A percentile compares a stretch with the other conserved stretches of the same genome.
Conservation (phyloP, 1,284 basidiomycete genomes). For the Ustilago tritici region DNA sequence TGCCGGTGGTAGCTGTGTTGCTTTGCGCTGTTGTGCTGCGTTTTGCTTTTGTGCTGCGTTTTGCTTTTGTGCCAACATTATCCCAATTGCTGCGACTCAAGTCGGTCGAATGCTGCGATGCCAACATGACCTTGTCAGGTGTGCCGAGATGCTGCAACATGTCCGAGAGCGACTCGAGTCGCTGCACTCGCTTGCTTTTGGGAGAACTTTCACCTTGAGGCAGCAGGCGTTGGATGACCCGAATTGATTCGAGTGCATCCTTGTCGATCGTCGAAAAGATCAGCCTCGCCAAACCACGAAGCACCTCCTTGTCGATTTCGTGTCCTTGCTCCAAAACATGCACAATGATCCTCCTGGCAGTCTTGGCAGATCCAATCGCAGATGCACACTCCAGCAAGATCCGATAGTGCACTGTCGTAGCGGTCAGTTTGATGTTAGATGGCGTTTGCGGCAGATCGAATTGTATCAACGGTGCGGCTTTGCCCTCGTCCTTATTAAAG, state of each 20-base stretch:
- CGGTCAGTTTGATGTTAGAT: not conserved
- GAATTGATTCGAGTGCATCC: conserved; percentile 36
- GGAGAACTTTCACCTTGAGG: not conserved
- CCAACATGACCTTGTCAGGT: conserved; percentile 16
- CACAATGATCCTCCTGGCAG: conserved; percentile 29
- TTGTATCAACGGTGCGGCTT: conserved; percentile 4
- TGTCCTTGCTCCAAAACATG: conserved; percentile 24
- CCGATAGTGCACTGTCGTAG: conserved; percentile 33
- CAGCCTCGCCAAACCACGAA: conserved; percentile 25
- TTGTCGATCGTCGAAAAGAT: conserved; percentile 42
- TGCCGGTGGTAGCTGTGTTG: not conserved
- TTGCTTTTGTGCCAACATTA: not conserved
- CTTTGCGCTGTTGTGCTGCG: not conserved
- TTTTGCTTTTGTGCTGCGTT: not conserved
- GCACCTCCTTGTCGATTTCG: conserved; percentile 22
- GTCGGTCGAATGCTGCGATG: conserved; percentile 23
- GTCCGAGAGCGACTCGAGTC: conserved; percentile 17
- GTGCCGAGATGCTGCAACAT: conserved; percentile 22
- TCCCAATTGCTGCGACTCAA: not conserved
- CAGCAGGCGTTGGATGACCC: conserved; percentile 13
- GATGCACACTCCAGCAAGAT: conserved; percentile 40
- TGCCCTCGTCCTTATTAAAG: conserved; percentile 21
- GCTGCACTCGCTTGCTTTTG: conserved; percentile 7
- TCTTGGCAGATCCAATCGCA: conserved; percentile 16
- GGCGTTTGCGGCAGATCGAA: conserved; percentile 6